phyloP scores from a whole-genome alignment of 2,329 filamentous ascomycete species.

The Didymella pinodella region DNA sequence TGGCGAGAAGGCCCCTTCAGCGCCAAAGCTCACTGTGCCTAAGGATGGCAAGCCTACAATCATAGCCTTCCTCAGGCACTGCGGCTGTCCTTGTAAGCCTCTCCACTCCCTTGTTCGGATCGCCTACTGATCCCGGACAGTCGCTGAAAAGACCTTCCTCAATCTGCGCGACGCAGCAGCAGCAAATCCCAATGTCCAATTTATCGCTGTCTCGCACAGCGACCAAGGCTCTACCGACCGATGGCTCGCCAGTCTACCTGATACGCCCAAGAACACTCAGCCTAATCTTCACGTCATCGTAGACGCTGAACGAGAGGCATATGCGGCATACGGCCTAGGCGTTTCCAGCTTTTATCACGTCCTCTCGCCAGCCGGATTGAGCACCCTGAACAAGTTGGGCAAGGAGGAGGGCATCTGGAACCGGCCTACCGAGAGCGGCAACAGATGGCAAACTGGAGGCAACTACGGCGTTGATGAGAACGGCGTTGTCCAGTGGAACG shows the following conservation, averaged over 20 bases:
- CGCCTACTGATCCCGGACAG: slow-evolving; percentile 49
- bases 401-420: slow-evolving; percentile 72
- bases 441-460: slow-evolving; percentile 72
- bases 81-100: slow-evolving; percentile 74
- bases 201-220: slow-evolving; percentile 49
- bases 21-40: slow-evolving; percentile 62
- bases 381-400: slow-evolving; percentile 65
- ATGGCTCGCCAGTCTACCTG: slow-evolving; percentile 44
- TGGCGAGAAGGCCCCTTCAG: slow-evolving; percentile 64
- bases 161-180: slow-evolving; percentile 40
- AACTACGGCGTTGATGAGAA: slow-evolving; percentile 67
- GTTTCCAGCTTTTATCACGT: slow-evolving; percentile 69
- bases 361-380: slow-evolving; percentile 65
- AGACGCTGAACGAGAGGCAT: slow-evolving; percentile 67
- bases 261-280: slow-evolving; percentile 50
- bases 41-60: slow-evolving; percentile 63
- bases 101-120: background rate
- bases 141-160: slow-evolving; percentile 71
- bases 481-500: slow-evolving; percentile 63
- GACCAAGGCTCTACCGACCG: slow-evolving; percentile 41
- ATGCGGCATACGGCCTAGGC: slow-evolving; percentile 72
- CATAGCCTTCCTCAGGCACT: slow-evolving; percentile 74
- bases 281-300: slow-evolving; percentile 66
- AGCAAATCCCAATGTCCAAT: slow-evolving; percentile 37
- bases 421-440: slow-evolving; percentile 69